These are phyloP conservation scores for Vaucheria bursata DNA, from an alignment of 352 stramenopile genomes.

Conservation along the genomic window DNA sequence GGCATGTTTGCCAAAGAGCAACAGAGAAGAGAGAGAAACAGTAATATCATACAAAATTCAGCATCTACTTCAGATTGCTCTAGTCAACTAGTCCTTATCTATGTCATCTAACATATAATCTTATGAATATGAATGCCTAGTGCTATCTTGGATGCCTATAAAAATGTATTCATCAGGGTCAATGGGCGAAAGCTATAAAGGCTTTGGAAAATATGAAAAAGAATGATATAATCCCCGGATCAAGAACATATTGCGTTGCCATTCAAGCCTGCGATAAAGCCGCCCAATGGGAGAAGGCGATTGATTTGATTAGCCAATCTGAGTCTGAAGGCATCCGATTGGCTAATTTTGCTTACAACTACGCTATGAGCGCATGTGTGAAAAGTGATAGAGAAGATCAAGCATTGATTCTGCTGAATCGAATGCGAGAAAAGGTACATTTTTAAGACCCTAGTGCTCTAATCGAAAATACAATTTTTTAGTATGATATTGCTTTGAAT, in stretches of 20 bases:
- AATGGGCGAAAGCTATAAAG: slow-evolving; percentile 33
- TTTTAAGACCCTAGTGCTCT: no score
- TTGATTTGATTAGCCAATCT: slow-evolving; percentile 17
- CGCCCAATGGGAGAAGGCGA: slow-evolving; percentile 28
- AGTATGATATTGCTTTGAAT: no score
- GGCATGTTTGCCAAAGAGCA: no score
- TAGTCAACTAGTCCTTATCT: no score
- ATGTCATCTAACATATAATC: no score
- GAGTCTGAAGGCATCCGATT: not conserved
- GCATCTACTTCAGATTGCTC: no score
- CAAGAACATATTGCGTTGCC: slow-evolving; percentile 31
- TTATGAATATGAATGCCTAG: no score
- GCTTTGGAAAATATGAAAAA: slow-evolving; percentile 27
- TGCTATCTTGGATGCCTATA: not conserved
- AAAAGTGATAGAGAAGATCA: not conserved
- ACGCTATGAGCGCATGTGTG: slow-evolving; percentile 28
- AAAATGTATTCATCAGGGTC: slow-evolving; percentile 13
- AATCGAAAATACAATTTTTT: no score
- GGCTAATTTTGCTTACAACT: slow-evolving; percentile 18
- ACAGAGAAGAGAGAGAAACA: no score
- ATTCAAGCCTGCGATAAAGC: slow-evolving; percentile 40
- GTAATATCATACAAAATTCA: no score
- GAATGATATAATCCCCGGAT: slow-evolving; percentile 5
- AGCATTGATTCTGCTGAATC: not conserved
- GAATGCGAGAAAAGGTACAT: not conserved